These are phyloP conservation scores for Cutaneotrichosporon daszewskae DNA, from an alignment of 1,284 basidiomycete genomes.

Conservation along the genomic window DNA sequence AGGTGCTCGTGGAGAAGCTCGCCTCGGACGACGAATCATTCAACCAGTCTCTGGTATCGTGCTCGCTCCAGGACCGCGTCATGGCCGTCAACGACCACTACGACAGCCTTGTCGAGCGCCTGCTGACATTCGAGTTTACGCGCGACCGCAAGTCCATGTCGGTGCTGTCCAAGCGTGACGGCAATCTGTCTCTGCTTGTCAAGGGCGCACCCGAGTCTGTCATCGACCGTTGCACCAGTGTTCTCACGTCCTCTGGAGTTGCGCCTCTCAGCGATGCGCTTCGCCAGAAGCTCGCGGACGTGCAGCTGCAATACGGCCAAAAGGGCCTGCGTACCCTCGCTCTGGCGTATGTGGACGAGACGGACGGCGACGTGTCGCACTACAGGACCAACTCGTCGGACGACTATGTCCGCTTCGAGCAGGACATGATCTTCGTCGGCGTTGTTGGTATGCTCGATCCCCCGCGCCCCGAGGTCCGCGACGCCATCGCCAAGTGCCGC, in stretches of 20 bases:
- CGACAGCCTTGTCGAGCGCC: constrained; percentile 65
- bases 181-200: constrained; percentile 64
- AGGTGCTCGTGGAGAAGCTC: constrained; percentile 86
- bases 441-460: constrained; percentile 98
- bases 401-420: constrained; percentile 85
- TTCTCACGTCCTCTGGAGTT: constrained; percentile 61
- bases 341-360: constrained; percentile 75
- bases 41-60: constrained; percentile 55
- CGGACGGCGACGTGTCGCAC: constrained; percentile 68
- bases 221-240: constrained; percentile 71
- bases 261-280: constrained; percentile 60
- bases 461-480: constrained; percentile 85
- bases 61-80: constrained; percentile 61
- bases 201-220: constrained; percentile 97
- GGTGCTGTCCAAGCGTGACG: constrained; percentile 65
- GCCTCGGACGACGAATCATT: constrained; percentile 50
- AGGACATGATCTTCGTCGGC: constrained; percentile 85
- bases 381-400: constrained; percentile 70
- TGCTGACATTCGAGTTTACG: constrained; percentile 94
- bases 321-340: constrained; percentile 86
- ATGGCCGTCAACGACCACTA: constrained; percentile 79
- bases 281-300: constrained; percentile 58
- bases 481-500: constrained; percentile 81
- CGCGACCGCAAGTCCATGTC: constrained; percentile 99
- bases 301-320: constrained; percentile 65